Evolutionary conservation across 352 stramenopile genomes (phyloP).

Genomic region (Phytopythium helicoides): DNA sequence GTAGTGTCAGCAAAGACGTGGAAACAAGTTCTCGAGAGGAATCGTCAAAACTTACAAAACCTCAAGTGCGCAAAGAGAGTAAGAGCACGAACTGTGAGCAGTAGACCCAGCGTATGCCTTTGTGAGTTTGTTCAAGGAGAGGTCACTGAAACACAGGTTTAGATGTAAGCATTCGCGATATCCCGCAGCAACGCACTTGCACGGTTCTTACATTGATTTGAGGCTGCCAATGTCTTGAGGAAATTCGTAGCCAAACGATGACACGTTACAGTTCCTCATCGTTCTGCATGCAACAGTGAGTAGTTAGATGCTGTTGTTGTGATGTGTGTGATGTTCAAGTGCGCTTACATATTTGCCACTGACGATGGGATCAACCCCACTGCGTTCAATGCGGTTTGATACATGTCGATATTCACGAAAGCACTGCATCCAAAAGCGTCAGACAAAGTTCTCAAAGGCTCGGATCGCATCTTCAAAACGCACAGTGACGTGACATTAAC

Average conservation of each 20-base stretch:
- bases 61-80: slow-evolving; percentile 20
- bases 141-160: slow-evolving; percentile 24
- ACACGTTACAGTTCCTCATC: slow-evolving; percentile 40
- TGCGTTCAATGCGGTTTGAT: slow-evolving; percentile 8
- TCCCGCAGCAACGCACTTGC: too few relatives aligned
- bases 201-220: slow-evolving; percentile 21
- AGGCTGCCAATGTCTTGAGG: slow-evolving; percentile 17
- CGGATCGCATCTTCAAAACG: background rate
- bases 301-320: background rate
- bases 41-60: slow-evolving; percentile 40
- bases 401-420: slow-evolving; percentile 24
- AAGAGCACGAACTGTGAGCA: slow-evolving; percentile 12
- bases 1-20: background rate
- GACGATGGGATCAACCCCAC: slow-evolving; percentile 18
- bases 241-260: slow-evolving; percentile 33
- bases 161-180: background rate
- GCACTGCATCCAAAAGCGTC: slow-evolving; percentile 7
- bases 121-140: slow-evolving; percentile 34
- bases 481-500: slow-evolving; percentile 18
- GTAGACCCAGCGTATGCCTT: slow-evolving; percentile 27
- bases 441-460: background rate
- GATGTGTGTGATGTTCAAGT: too few relatives aligned
- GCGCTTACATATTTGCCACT: slow-evolving; percentile 18
- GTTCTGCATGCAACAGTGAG: slow-evolving; percentile 17
- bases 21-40: too few relatives aligned